Conservation (phyloP, 2,329 filamentous ascomycete genomes). For the Hypoxylon sp. region DNA sequence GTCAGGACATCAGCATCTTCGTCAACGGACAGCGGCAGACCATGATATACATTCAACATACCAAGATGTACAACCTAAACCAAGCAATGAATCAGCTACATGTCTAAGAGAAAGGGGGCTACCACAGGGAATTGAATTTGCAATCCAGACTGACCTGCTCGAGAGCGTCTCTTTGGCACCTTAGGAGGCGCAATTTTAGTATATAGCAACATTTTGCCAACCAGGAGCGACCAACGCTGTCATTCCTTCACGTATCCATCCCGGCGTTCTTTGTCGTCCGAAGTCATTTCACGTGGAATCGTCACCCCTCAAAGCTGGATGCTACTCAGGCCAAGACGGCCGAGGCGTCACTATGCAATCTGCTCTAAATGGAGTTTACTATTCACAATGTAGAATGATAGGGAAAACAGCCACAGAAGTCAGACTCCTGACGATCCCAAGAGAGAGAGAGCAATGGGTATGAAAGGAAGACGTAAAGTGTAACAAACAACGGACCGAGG, state of each 20-base stretch:
- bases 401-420: background rate
- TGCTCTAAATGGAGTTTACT: background rate
- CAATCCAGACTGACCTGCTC: conserved; percentile 63
- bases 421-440: conserved; percentile 20
- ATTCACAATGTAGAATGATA: background rate
- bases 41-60: conserved; percentile 52
- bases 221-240: conserved; percentile 30
- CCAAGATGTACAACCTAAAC: conserved; percentile 65
- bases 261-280: conserved; percentile 4
- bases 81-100: conserved; percentile 45
- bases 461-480: conserved; percentile 21
- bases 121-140: background rate
- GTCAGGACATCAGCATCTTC: conserved; percentile 41
- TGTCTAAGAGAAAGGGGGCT: conserved; percentile 11
- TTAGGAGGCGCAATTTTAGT: conserved; percentile 69
- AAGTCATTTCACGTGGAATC: conserved; percentile 12
- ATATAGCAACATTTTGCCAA: conserved; percentile 66
- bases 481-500: conserved; percentile 17
- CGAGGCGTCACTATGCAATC: conserved; percentile 5
- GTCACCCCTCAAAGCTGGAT: conserved; percentile 30
- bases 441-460: conserved; percentile 8
- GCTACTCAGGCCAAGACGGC: conserved; percentile 18
- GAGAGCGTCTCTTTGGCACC: conserved; percentile 69
- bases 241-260: conserved; percentile 36
- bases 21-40: conserved; percentile 1